Conservation (phyloP, 257 asterid species). For the Solanum lycopersicoides region DNA sequence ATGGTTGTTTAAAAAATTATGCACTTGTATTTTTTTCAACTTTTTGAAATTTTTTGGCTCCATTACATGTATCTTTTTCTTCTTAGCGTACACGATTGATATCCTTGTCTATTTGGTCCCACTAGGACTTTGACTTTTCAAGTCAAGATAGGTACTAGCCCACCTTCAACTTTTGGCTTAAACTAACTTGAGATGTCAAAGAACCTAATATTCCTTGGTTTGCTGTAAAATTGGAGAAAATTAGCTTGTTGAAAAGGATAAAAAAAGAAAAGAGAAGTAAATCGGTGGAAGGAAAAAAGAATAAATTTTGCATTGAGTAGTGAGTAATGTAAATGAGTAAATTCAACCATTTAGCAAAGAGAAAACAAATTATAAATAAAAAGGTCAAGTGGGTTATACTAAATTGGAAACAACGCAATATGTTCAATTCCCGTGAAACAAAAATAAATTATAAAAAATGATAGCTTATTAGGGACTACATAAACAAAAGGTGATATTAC, state of each 20-base stretch:
- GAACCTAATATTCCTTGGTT: neutral
- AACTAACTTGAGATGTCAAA: neutral
- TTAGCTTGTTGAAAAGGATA: neutral
- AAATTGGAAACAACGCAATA: neutral
- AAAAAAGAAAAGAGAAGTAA: neutral
- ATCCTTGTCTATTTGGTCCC: neutral
- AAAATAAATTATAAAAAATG: neutral
- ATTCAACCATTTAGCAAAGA: neutral
- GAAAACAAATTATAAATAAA: neutral
- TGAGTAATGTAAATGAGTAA: neutral
- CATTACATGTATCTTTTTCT: neutral
- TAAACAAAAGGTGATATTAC: neutral
- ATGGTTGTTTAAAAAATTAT: neutral
- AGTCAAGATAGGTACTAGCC: neutral
- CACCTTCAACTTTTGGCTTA: neutral
- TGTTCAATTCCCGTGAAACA: neutral
- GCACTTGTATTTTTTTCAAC: neutral
- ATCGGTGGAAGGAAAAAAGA: neutral
- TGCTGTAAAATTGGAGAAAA: neutral
- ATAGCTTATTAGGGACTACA: neutral
- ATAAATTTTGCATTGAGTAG: neutral
- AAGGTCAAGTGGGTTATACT: neutral
- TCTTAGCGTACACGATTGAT: neutral
- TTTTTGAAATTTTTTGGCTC: neutral
- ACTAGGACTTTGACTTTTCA: neutral